Evolutionary conservation across 2,329 filamentous ascomycete genomes (phyloP).

Genomic region (Diaporthe destruens): DNA sequence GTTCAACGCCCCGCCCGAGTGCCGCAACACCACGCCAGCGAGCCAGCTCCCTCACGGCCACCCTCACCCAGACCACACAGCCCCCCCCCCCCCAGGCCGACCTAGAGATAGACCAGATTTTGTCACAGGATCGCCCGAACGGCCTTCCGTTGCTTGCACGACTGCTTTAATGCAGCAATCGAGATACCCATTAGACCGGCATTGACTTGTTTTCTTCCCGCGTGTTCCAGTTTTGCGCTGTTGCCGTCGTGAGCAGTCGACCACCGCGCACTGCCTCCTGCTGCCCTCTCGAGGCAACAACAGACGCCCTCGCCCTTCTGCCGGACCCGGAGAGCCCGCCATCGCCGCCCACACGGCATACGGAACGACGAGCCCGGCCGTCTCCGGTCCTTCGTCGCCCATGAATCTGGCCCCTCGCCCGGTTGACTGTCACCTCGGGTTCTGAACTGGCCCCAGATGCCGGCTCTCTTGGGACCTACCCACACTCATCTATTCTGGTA

Average conservation of each 20-base stretch:
- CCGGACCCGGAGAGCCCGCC: background rate
- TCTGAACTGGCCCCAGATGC: constrained; percentile 33
- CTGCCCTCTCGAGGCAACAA: background rate
- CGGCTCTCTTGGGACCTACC: constrained; percentile 3
- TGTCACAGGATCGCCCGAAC: constrained; percentile 31
- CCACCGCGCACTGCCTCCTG: constrained; percentile 16
- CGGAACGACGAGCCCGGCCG: constrained; percentile 20
- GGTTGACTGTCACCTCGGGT: constrained; percentile 8
- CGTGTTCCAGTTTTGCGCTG: background rate
- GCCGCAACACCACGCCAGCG: constrained; percentile 20
- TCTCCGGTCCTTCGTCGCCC: background rate
- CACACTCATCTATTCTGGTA: constrained; percentile 3
- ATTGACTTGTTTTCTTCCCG: constrained; percentile 30
- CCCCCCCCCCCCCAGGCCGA: background rate
- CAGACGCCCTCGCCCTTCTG: constrained; percentile 3
- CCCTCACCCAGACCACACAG: background rate
- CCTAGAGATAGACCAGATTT: constrained; percentile 33
- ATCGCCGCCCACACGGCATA: background rate
- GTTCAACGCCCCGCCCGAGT: constrained; percentile 33
- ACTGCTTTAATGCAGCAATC: constrained; percentile 31
- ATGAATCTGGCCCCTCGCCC: constrained; percentile 18
- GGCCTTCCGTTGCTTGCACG: constrained; percentile 24
- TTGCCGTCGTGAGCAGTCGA: constrained; percentile 28
- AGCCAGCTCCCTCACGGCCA: constrained; percentile 15
- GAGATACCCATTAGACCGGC: constrained; percentile 32